Conservation (phyloP, 768 basidiomycete genomes). For the Paxillus involutus region DNA sequence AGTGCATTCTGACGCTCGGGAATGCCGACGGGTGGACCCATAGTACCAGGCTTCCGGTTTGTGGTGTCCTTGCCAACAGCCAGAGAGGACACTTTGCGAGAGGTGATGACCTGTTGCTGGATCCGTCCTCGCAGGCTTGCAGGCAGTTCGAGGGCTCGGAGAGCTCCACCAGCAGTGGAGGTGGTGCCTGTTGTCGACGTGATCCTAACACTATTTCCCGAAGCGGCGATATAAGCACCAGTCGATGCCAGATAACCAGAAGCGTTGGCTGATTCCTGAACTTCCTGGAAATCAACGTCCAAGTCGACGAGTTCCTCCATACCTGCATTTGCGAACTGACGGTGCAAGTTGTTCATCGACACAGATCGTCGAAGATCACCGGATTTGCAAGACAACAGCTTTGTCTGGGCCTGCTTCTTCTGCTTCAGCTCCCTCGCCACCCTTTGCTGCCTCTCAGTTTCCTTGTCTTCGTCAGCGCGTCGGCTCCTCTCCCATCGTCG, state of each 20-base stretch:
- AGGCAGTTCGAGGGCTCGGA: slow-evolving; percentile 51
- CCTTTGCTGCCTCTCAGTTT: slow-evolving; percentile 28
- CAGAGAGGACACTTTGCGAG: slow-evolving; percentile 46
- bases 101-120: slow-evolving; percentile 67
- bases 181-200: slow-evolving; percentile 91
- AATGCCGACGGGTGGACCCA: slow-evolving; percentile 70
- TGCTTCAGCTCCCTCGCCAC: slow-evolving; percentile 27
- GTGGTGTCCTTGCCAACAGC: slow-evolving; percentile 26
- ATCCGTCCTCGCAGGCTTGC: slow-evolving; percentile 53
- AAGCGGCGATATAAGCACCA: slow-evolving; percentile 79
- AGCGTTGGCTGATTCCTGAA: slow-evolving; percentile 56
- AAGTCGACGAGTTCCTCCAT: slow-evolving; percentile 43
- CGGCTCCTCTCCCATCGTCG: slow-evolving; percentile 63
- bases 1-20: slow-evolving; percentile 48
- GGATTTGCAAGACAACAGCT: slow-evolving; percentile 28
- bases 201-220: slow-evolving; percentile 91
- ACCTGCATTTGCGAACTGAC: slow-evolving; percentile 42
- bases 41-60: slow-evolving; percentile 35
- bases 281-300: slow-evolving; percentile 37
- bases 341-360: slow-evolving; percentile 76
- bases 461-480: slow-evolving; percentile 37
- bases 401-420: slow-evolving; percentile 29
- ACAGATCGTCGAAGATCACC: slow-evolving; percentile 71
- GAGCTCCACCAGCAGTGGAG: slow-evolving; percentile 51
- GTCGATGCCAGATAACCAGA: slow-evolving; percentile 69